These are phyloP conservation scores for Anisodus acutangulus DNA, from an alignment of 257 asterid species.

Conservation along the genomic window DNA sequence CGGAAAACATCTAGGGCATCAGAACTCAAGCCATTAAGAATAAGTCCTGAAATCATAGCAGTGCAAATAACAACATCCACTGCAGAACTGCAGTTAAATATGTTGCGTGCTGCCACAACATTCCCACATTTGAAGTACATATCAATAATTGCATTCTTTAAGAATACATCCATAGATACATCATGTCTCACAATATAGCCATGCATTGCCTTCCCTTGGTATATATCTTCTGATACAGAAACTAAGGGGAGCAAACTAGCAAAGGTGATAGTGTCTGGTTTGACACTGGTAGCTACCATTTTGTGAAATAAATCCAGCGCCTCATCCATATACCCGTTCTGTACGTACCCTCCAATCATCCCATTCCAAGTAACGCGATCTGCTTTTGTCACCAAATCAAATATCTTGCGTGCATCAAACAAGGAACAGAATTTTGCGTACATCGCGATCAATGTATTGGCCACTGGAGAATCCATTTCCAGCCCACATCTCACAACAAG, in stretches of 20 bases:
- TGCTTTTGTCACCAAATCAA: slow-evolving; percentile 47
- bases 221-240: slow-evolving; percentile 47
- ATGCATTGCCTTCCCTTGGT: slow-evolving; percentile 73
- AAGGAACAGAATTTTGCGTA: slow-evolving; percentile 67
- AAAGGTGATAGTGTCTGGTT: slow-evolving; percentile 78
- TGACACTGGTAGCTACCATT: slow-evolving; percentile 54
- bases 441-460: slow-evolving; percentile 75
- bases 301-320: slow-evolving; percentile 54
- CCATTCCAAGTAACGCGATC: slow-evolving; percentile 75
- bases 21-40: slow-evolving; percentile 69
- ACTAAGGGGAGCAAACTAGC: slow-evolving; percentile 78
- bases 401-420: slow-evolving; percentile 61
- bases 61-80: slow-evolving; percentile 76
- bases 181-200: slow-evolving; percentile 61
- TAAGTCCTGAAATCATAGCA: slow-evolving; percentile 82
- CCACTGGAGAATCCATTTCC: slow-evolving; percentile 63
- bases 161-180: slow-evolving; percentile 62
- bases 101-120: slow-evolving; percentile 59
- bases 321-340: slow-evolving; percentile 65
- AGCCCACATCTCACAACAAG: slow-evolving; percentile 60
- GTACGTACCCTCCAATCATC: slow-evolving; percentile 84
- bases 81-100: slow-evolving; percentile 53
- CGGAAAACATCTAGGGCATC: slow-evolving; percentile 67
- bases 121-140: slow-evolving; percentile 79
- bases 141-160: slow-evolving; percentile 83